Percentiles rank a stretch among this genome's conserved stretches.
Conservation (phyloP, 2,329 filamentous ascomycete genomes). For the Biscogniauxia mediterranea region DNA sequence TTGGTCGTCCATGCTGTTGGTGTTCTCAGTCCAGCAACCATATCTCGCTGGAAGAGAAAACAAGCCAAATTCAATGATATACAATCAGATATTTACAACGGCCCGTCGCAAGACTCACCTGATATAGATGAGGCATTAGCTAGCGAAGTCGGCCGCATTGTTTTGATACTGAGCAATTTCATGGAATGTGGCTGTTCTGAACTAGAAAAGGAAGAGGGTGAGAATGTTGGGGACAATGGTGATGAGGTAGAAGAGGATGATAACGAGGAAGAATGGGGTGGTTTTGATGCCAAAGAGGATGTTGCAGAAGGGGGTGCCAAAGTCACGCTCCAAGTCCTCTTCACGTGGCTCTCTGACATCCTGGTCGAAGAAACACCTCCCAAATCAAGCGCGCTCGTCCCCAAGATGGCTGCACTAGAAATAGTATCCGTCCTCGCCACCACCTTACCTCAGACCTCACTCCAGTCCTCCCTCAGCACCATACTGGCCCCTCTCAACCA, state of each 20-base stretch:
- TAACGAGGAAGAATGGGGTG: conserved; percentile 41
- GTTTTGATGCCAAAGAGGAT: conserved; percentile 29
- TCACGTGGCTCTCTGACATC: conserved; percentile 74
- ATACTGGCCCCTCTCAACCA: conserved; percentile 68
- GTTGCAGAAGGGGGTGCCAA: conserved; percentile 36
- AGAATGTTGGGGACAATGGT: conserved; percentile 40
- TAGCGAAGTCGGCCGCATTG: conserved; percentile 73
- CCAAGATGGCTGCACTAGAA: conserved; percentile 73
- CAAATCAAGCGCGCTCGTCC: conserved; percentile 61
- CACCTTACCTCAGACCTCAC: conserved; percentile 55
- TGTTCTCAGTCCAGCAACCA: conserved; percentile 38
- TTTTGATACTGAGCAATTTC: conserved; percentile 73
- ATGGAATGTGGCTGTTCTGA: conserved; percentile 58
- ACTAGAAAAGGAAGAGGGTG: conserved; percentile 35
- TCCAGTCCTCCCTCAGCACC: conserved; percentile 62
- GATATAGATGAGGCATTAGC: conserved; percentile 70
- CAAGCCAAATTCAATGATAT: conserved; percentile 17
- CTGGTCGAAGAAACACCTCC: conserved; percentile 72
- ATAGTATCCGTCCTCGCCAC: conserved; percentile 69
- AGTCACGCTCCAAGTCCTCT: conserved; percentile 65
- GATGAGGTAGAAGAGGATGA: conserved; percentile 40
- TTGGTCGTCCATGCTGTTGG: conserved; percentile 41
- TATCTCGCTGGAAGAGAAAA: conserved; percentile 31
- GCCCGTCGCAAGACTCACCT: conserved; percentile 3
- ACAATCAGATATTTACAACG: conserved; percentile 8